Evolutionary conservation across 2,329 filamentous ascomycete genomes (phyloP).

Genomic region (Alternaria ventricosa): DNA sequence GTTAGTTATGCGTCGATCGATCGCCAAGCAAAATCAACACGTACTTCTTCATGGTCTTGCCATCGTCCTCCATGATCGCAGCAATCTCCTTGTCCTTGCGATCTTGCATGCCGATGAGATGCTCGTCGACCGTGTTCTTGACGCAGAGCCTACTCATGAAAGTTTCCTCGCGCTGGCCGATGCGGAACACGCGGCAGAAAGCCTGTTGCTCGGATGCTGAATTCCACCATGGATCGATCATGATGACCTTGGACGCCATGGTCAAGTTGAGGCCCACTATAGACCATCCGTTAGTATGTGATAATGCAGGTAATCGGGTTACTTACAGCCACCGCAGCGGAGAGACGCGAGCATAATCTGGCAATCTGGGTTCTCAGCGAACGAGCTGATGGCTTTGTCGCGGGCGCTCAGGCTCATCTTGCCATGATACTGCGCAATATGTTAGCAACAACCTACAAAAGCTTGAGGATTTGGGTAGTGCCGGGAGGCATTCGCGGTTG

Average conservation of each 20-base stretch:
- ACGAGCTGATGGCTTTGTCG: conserved; percentile 55
- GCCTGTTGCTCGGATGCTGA: conserved; percentile 67
- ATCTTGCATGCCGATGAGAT: conserved; percentile 62
- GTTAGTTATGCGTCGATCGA: conserved; percentile 2
- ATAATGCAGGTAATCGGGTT: no score
- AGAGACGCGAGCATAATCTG: conserved; percentile 63
- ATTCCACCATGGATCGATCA: conserved; percentile 66
- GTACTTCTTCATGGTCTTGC: conserved; percentile 37
- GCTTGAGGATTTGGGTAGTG: neutral
- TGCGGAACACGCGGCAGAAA: conserved; percentile 67
- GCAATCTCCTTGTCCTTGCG: conserved; percentile 59
- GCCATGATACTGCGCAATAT: conserved; percentile 53
- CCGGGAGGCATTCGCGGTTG: neutral
- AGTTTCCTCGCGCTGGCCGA: conserved; percentile 68
- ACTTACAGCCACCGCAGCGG: conserved; percentile 60
- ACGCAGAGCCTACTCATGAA: conserved; percentile 65
- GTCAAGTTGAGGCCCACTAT: conserved; percentile 66
- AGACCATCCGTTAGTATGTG: no score
- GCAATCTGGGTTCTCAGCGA: conserved; percentile 49
- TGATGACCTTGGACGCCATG: conserved; percentile 58
- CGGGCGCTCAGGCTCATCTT: conserved; percentile 55
- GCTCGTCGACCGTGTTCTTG: conserved; percentile 63
- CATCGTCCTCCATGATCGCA: conserved; percentile 51
- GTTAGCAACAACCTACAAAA: conserved; percentile 9
- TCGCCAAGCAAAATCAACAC: neutral